These are phyloP conservation scores for Trichosporon sp. DNA, from an alignment of 1,284 basidiomycete species.

Conservation along the genomic window DNA sequence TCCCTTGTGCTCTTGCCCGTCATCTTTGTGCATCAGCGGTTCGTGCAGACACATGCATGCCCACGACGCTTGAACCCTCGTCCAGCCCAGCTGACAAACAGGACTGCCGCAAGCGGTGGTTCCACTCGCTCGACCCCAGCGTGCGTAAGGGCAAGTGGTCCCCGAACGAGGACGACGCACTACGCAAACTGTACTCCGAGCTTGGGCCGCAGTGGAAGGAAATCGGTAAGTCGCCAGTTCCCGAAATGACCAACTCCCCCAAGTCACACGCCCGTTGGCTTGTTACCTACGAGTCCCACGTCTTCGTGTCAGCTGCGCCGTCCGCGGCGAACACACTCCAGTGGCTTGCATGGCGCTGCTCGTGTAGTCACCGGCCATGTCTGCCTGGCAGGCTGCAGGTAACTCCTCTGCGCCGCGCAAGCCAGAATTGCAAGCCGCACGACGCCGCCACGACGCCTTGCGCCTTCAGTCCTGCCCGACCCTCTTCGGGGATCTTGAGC, in stretches of 20 bases:
- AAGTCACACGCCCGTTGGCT: not conserved
- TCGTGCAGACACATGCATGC: not conserved
- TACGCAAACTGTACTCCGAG: constrained; percentile 31
- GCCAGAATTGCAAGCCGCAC: not conserved
- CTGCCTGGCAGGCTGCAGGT: not conserved
- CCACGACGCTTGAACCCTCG: not conserved
- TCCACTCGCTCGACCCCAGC: constrained; percentile 34
- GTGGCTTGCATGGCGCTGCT: not conserved
- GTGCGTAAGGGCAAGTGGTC: constrained; percentile 38
- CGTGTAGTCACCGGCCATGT: not conserved
- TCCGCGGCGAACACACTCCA: not conserved
- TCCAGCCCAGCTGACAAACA: constrained; percentile 14
- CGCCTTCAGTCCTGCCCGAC: not conserved
- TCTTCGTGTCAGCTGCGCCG: too few species aligned
- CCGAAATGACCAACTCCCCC: too few species aligned
- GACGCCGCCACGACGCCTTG: not conserved
- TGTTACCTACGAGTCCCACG: too few species aligned
- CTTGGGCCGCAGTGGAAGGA: constrained; percentile 37
- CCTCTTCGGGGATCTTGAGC: too few species aligned
- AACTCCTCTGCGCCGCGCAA: not conserved
- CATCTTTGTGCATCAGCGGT: not conserved
- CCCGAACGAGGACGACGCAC: constrained; percentile 32
- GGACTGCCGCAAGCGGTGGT: constrained; percentile 40
- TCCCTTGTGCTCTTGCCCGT: not conserved
- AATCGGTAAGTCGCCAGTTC: constrained; percentile 32